Evolutionary conservation across 1,284 basidiomycete genomes (phyloP), one percentile per base, ranked within the genome.

Genomic region (Sutorius eximius): DNA sequence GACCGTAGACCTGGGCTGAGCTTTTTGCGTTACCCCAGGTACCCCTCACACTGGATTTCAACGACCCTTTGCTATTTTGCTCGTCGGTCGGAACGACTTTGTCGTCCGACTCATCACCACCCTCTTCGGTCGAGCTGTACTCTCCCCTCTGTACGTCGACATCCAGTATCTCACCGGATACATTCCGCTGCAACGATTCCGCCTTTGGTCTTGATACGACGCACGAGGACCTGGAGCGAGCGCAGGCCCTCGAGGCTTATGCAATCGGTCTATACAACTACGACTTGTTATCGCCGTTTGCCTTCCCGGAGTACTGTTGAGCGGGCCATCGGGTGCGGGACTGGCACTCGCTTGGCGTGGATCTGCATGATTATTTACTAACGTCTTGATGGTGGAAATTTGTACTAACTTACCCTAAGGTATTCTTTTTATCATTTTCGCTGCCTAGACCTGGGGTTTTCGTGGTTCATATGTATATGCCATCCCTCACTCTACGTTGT

Each of bases 231-330:
- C 24, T 43, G 41, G 67, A 70, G 20, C 62, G 56, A 11, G 57
- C 58, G 1, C 65, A 62, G 42, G 67, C 65, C 18, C 68, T 71
- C 30, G 67, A 70, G 38, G 65, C 64, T 11, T 69, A 71, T 50
- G 56, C 65, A 11, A 64, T 69, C 8, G 70, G 67, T 33, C 56
- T 71, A 20, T 58, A 69, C 22, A 55, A 65, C 22, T 57, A 62
- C 12, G 62, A 70, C 42, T 20, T 67, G 7, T 56, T 67, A 45
- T 73, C 77, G 4, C 50, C 62, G 0, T 56, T 59, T 37, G 10
- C 53, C 10, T 67, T 65, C 16, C 54, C 61, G 20, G 62, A 64
- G 20, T 55, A 63, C 33, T 61, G 44, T 34, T 61, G 51, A 61
- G 15, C 40, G 15, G 18, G 34, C 32, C 32, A 34, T 45, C 22